Conservation (phyloP, 331 rosid species). For the Acacia concinna region DNA sequence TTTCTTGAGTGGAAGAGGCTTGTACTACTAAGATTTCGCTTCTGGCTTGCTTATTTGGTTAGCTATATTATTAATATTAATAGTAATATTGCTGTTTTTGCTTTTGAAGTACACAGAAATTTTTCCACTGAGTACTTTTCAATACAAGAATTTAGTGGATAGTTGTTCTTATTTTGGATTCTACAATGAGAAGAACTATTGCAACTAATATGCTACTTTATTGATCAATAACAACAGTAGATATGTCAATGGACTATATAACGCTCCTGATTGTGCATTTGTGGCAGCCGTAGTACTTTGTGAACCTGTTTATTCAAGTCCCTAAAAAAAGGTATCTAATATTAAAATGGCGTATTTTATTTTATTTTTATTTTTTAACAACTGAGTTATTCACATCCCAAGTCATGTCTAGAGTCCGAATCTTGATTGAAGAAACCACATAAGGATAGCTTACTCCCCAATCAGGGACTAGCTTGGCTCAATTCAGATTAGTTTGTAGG, state of each 20-base stretch:
- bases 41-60: slow-evolving; percentile 29
- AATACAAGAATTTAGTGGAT: not conserved
- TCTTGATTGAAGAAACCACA: not conserved
- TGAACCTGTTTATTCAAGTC: not conserved
- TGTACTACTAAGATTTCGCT: slow-evolving; percentile 1
- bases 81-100: not conserved
- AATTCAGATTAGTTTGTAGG: not conserved
- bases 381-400: no score
- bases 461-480: not conserved
- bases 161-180: not conserved
- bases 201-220: not conserved
- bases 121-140: not conserved
- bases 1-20: not conserved
- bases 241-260: not conserved
- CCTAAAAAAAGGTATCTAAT: not conserved
- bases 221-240: not conserved
- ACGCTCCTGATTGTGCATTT: not conserved
- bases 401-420: not conserved
- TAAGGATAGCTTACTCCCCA: not conserved
- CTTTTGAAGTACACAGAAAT: not conserved
- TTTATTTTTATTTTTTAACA: no score
- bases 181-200: not conserved
- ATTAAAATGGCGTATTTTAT: no score
- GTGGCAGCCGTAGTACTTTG: not conserved
- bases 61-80: not conserved